phyloP scores from a whole-genome alignment of 2,329 filamentous ascomycete genomes.

The Atkinsonella texensis region DNA sequence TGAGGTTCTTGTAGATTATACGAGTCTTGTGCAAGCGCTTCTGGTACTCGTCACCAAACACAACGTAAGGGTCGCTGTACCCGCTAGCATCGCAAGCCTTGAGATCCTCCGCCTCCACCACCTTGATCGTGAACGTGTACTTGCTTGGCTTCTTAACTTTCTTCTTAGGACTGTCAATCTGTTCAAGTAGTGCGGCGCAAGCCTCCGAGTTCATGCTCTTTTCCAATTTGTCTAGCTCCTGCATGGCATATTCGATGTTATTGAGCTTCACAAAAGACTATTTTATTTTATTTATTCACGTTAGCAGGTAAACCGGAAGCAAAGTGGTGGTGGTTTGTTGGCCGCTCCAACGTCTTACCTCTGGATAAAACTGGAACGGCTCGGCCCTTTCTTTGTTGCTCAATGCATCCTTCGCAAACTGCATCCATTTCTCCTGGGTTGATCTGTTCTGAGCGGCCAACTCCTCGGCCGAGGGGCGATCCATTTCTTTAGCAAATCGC shows the following conservation, averaged over 20 bases:
- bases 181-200: constrained; percentile 71
- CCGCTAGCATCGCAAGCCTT: constrained; percentile 97
- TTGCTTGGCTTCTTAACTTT: constrained; percentile 59
- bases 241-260: constrained; percentile 90
- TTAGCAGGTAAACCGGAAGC: constrained; percentile 16
- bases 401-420: constrained; percentile 88
- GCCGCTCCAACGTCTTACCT: constrained; percentile 42
- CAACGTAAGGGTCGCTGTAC: constrained; percentile 90
- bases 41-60: constrained; percentile 93
- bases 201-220: constrained; percentile 82
- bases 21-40: constrained; percentile 92
- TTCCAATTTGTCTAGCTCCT: constrained; percentile 84
- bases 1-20: constrained; percentile 80
- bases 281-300: constrained; percentile 23
- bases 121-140: constrained; percentile 97
- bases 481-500: constrained; percentile 84
- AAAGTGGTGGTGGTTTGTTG: background rate
- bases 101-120: constrained; percentile 92
- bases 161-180: constrained; percentile 58
- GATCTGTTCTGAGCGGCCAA: constrained; percentile 65
- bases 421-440: constrained; percentile 84
- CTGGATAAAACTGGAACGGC: constrained; percentile 90
- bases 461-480: constrained; percentile 78
- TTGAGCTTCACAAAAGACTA: constrained; percentile 96
- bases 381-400: constrained; percentile 85